Evolutionary conservation across 768 basidiomycete species (phyloP).

Genomic region (Tricholoma sp.): DNA sequence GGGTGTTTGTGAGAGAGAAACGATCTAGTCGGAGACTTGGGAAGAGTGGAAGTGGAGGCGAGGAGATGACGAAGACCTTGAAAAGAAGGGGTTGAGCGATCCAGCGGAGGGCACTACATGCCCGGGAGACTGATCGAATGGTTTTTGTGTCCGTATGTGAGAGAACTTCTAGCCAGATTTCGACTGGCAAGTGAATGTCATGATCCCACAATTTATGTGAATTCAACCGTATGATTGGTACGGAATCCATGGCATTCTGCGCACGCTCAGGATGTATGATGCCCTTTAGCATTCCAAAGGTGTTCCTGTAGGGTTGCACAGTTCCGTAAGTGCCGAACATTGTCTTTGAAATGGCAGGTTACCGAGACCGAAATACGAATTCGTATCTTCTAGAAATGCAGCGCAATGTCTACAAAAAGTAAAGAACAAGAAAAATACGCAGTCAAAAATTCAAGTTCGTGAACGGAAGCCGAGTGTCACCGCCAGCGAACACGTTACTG

Average conservation of each 20-base stretch:
- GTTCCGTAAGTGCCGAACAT: not conserved
- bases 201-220: not conserved
- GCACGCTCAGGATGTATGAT: not conserved
- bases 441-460: too few species aligned
- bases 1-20: not conserved
- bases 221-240: not conserved
- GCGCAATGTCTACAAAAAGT: too few species aligned
- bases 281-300: not conserved
- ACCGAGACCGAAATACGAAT: not conserved
- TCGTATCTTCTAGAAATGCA: not conserved
- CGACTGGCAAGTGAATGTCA: constrained; percentile 7
- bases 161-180: constrained; percentile 16
- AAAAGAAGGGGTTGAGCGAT: constrained; percentile 16
- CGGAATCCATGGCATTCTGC: not conserved
- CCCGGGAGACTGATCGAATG: constrained; percentile 7
- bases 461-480: too few species aligned
- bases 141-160: constrained; percentile 6
- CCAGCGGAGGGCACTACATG: constrained; percentile 14
- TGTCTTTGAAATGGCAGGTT: not conserved
- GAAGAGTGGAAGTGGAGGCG: not conserved
- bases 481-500: too few species aligned
- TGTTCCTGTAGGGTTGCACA: not conserved
- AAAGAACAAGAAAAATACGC: too few species aligned
- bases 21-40: constrained; percentile 6
- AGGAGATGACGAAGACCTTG: constrained; percentile 12